Evolutionary conservation across 2,329 filamentous ascomycete genomes (phyloP), one percentile per base, ranked within the genome.

Genomic region (Penicillium brasilianum): DNA sequence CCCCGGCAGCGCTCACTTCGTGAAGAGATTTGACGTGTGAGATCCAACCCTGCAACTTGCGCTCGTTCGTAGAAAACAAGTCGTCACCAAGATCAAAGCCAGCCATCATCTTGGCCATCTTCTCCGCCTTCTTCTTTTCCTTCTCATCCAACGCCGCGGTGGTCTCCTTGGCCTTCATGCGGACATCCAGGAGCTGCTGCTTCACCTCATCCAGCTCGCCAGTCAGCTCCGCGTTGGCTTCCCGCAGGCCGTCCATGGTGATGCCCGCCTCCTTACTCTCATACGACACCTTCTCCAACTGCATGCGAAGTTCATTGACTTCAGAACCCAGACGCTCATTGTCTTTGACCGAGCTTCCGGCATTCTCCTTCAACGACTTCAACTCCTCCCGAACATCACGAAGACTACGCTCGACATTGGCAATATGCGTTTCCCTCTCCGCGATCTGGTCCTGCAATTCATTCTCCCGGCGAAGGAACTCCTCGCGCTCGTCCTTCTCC

Each of bases 21-120:
- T 93, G 85, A 44, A 98, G 82, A 13, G 85, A 82, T 69, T 97
- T 93, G 32, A 98, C 83, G 71, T 91, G 89, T 69, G 93, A 87
- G 69, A 98, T 94, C 64, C 93, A 89, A 64, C 90, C 88, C 61
- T 91, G 88, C 60, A 99, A 91, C 54, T 88, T 89, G 65, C 89
- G 87, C 77, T 99, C 95, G 70, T 97, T 97, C 60, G 95, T 91
- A 68, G 93, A 97, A 76, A 98, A 96, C 34, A 96, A 89, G 60
- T 97, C 93, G 52, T 90, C 90, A 48, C 93, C 94, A 36, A 99
- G 86, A 72, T 99, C 94, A 71, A 99, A 98, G 3, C 94, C 93
- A 61, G 95, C 95, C 94, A 99, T 97, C 95, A 99, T 99, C 85
- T 97, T 91, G 46, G 95, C 95, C 95, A 99, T 99, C 80, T 96